Base-by-base conservation (phyloP, 305 asterid species). In the Fraxinus nigra region DNA sequence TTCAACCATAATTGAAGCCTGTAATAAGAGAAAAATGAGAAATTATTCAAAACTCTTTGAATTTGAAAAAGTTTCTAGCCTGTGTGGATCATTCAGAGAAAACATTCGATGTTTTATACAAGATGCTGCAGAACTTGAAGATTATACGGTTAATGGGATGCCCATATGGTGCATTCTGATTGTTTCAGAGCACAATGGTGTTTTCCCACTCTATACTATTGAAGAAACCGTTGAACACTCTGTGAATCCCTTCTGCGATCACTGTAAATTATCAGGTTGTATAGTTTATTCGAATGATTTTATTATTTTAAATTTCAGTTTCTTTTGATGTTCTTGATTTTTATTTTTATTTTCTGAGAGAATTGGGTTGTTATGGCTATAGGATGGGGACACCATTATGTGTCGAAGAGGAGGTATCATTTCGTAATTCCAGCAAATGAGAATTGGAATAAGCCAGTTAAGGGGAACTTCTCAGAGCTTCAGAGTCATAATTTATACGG, bases 311-410 rank as follows among this genome's bases (percentile, higher is more conserved):
- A 28, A 75, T 18, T 28, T 65, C 9, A 51, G 5, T 26, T 61
- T 14, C 30, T n/a, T 33, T 37, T 81, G 73, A 28, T 69, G 75
- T 56, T 43, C 22, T 67, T 83, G 78, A 35, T 40, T 54, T 13
- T 16, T 32, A 35, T 65, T 28, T 69, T 79, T 0, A 65, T 11
- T 33, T 82, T 24, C 28, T 56, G 24, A 78, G 54, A 51, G 26
- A 26, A 9, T 26, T 77, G 20, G 38, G 40, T 78, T 70, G 13
- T 43, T 74, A 2, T 69, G 26, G 22, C 61, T 69, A 26, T 75
- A 94, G 98, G 97, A 37, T 94, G 98, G 96, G 94, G 96, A 37
- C 97, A 94, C 87, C 94, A 94, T 89, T 94, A 85, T 87, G 97
- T 94, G 65, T 87, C 92, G 78, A 89, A 87, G 83, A 85, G 93